These are phyloP conservation scores for Yarrowia sp. DNA, from an alignment of 805 yeast species.

Conservation along the genomic window DNA sequence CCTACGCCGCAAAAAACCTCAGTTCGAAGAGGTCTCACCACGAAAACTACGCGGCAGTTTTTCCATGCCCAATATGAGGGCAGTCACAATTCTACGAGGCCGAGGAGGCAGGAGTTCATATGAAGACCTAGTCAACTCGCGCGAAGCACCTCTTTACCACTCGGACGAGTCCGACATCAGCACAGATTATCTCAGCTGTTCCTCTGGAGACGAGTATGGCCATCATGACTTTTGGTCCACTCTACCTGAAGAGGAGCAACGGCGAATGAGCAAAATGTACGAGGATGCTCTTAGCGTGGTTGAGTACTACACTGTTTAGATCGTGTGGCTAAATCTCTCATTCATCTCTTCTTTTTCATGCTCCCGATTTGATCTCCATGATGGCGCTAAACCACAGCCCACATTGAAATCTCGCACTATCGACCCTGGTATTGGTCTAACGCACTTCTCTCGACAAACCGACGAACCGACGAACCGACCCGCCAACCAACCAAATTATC, in stretches of 20 bases:
- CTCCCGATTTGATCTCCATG: too few species aligned
- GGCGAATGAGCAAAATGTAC: conserved; percentile 14
- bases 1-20: conserved; percentile 4
- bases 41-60: not conserved
- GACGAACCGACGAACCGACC: too few species aligned
- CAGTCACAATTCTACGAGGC: conserved; percentile 10
- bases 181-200: not conserved
- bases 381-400: too few species aligned
- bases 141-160: not conserved
- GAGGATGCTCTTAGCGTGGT: conserved; percentile 9
- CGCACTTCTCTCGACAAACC: too few species aligned
- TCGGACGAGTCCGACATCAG: not conserved
- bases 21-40: conserved; percentile 18
- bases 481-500: too few species aligned
- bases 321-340: not conserved
- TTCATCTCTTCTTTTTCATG: not conserved
- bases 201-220: not conserved
- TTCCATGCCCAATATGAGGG: conserved; percentile 16
- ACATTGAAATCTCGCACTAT: too few species aligned
- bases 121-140: not conserved
- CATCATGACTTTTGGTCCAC: not conserved
- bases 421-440: too few species aligned
- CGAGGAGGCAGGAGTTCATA: not conserved
- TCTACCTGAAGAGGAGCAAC: not conserved
- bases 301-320: not conserved